These are phyloP conservation scores for Kluyveromyces sp. DNA, from an alignment of 1,139 yeast species.

Conservation along the genomic window DNA sequence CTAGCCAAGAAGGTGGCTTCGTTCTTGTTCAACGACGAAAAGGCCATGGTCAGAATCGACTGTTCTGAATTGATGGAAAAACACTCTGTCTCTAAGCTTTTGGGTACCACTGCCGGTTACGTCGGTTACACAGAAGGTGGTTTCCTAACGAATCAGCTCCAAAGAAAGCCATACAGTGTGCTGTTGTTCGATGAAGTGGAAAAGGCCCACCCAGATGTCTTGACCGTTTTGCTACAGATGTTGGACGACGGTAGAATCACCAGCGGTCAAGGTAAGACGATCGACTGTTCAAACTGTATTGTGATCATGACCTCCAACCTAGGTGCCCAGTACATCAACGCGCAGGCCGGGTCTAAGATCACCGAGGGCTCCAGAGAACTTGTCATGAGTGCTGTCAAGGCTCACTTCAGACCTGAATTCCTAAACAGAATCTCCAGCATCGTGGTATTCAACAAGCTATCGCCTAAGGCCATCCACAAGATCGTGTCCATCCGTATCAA, in stretches of 20 bases:
- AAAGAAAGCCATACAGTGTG: slow-evolving; percentile 91
- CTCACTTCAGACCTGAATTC: slow-evolving; percentile 96
- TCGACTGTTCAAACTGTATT: slow-evolving; percentile 87
- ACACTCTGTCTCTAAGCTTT: slow-evolving; percentile 86
- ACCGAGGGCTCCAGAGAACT: slow-evolving; percentile 60
- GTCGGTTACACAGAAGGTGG: slow-evolving; percentile 99
- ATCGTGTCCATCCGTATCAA: slow-evolving; percentile 77
- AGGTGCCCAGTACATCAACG: slow-evolving; percentile 85
- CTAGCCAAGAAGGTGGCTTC: slow-evolving; percentile 95
- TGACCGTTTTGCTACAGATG: slow-evolving; percentile 83
- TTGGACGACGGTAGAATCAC: slow-evolving; percentile 96
- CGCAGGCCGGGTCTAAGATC: slow-evolving; percentile 58
- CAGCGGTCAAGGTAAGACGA: slow-evolving; percentile 86
- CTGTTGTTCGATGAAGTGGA: slow-evolving; percentile 94
- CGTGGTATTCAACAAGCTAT: slow-evolving; percentile 84
- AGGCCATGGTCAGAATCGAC: slow-evolving; percentile 94
- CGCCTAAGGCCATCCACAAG: slow-evolving; percentile 86
- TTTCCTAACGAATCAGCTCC: slow-evolving; percentile 81
- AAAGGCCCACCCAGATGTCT: slow-evolving; percentile 98
- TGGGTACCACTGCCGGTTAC: slow-evolving; percentile 98
- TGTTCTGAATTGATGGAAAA: slow-evolving; percentile 95
- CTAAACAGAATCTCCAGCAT: slow-evolving; percentile 91
- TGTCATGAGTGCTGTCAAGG: slow-evolving; percentile 80
- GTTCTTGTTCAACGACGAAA: slow-evolving; percentile 89
- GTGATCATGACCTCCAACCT: slow-evolving; percentile 95